Percentiles rank a stretch among this genome's conserved stretches.
phyloP scores from a whole-genome alignment of 2,329 filamentous ascomycete species.

The Claviceps capensis region DNA sequence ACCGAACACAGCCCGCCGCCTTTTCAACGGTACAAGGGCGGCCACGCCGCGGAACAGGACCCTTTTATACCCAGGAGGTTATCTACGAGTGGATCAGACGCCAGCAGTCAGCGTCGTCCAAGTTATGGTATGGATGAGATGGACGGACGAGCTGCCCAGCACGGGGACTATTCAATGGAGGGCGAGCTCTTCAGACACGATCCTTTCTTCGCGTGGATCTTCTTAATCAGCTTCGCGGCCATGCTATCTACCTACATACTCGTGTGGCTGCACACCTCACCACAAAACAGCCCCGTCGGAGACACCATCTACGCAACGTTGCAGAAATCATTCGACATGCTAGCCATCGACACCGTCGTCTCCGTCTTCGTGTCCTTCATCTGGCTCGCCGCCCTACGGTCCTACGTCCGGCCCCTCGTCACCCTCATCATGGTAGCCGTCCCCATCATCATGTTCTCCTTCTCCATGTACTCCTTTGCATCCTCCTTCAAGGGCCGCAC shows the following conservation, averaged over 20 bases:
- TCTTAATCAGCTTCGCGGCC: slow-evolving; percentile 69
- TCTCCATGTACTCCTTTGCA: slow-evolving; percentile 82
- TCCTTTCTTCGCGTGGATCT: slow-evolving; percentile 82
- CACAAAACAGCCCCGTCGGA: slow-evolving; percentile 59
- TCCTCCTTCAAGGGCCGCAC: slow-evolving; percentile 72
- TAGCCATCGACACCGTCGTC: slow-evolving; percentile 85
- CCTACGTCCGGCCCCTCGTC: slow-evolving; percentile 77
- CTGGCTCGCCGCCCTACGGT: slow-evolving; percentile 79
- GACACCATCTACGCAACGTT: slow-evolving; percentile 92
- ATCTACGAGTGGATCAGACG: slow-evolving; percentile 33
- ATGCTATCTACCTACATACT: slow-evolving; percentile 82
- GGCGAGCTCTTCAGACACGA: slow-evolving; percentile 71
- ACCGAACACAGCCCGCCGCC: slow-evolving; percentile 43
- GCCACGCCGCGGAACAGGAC: slow-evolving; percentile 20
- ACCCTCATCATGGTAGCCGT: slow-evolving; percentile 70
- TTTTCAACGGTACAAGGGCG: slow-evolving; percentile 44
- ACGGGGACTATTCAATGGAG: slow-evolving; percentile 40
- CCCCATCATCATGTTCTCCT: slow-evolving; percentile 73
- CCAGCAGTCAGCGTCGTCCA: slow-evolving; percentile 21
- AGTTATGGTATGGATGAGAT: slow-evolving; percentile 23
- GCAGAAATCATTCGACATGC: slow-evolving; percentile 73
- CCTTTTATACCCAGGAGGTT: slow-evolving; percentile 26
- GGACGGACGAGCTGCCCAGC: slow-evolving; percentile 16
- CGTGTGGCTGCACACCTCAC: slow-evolving; percentile 76
- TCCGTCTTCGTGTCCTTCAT: slow-evolving; percentile 75